phyloP scores from a whole-genome alignment of 805 yeast genomes.

The Zygoascus ofunaensis region DNA sequence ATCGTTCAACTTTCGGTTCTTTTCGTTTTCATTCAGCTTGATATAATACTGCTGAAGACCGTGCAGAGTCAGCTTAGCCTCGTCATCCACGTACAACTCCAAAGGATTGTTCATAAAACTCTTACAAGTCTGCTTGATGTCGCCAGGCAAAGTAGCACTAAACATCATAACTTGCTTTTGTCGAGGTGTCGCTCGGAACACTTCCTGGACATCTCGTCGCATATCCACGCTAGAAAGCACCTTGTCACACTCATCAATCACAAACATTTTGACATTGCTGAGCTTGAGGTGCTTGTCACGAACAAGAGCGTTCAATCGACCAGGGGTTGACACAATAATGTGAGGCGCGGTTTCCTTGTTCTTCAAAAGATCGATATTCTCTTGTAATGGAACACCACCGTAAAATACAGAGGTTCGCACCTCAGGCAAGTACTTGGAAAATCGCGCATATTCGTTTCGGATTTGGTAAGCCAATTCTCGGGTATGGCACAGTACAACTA shows the following conservation, averaged over 20 bases:
- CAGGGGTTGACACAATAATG: conserved; percentile 96
- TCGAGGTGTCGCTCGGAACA: conserved; percentile 94
- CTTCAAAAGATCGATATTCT: conserved; percentile 80
- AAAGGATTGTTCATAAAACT: conserved; percentile 97
- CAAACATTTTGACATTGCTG: conserved; percentile 85
- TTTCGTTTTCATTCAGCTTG: conserved; percentile 82
- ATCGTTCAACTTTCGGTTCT: conserved; percentile 87
- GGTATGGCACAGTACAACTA: conserved; percentile 93
- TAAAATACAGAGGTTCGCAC: conserved; percentile 93
- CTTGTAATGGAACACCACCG: conserved; percentile 84
- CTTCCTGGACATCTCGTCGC: conserved; percentile 98
- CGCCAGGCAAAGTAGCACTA: conserved; percentile 90
- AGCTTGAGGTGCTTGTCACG: conserved; percentile 84
- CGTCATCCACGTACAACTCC: conserved; percentile 96
- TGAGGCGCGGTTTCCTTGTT: conserved; percentile 93
- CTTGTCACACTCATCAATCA: conserved; percentile 97
- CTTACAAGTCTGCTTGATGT: conserved; percentile 93
- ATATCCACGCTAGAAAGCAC: conserved; percentile 83
- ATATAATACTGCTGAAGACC: conserved; percentile 96
- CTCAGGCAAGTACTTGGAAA: conserved; percentile 97
- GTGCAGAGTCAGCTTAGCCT: conserved; percentile 92
- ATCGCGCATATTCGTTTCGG: conserved; percentile 93
- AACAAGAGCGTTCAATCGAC: conserved; percentile 89
- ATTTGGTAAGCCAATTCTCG: conserved; percentile 98
- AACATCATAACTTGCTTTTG: conserved; percentile 99